A percentile compares a stretch with the other conserved stretches of the same genome.
Conservation (phyloP, 179 eudicot species). For the Beta corolliflora region DNA sequence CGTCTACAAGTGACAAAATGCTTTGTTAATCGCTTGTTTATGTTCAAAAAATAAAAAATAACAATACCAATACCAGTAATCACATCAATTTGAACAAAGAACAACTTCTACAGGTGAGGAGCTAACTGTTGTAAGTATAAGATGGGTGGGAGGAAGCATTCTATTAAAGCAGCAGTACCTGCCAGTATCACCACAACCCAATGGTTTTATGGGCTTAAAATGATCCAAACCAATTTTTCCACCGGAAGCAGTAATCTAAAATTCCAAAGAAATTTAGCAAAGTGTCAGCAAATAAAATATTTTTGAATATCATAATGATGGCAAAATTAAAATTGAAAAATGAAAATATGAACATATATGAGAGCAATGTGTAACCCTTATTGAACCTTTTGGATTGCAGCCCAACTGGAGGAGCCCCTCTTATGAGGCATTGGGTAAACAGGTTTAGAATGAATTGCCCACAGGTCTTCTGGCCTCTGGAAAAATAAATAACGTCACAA, state of each 20-base stretch:
- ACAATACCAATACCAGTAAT: not conserved
- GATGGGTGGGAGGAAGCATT: not conserved
- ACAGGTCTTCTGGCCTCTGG: conserved; percentile 59
- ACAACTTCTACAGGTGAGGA: not conserved
- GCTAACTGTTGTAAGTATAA: not conserved
- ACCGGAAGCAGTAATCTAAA: conserved; percentile 43
- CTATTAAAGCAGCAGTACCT: conserved; percentile 30
- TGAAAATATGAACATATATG: not conserved
- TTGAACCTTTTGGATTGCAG: conserved; percentile 53
- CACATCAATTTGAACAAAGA: conserved; percentile 2
- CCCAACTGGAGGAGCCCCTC: conserved; percentile 44
- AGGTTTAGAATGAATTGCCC: conserved; percentile 53
- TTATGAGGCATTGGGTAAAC: conserved; percentile 54
- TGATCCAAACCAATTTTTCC: conserved; percentile 43
- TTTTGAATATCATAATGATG: not conserved
- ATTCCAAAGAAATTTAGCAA: conserved; percentile 2
- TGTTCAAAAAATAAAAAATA: not conserved
- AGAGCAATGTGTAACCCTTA: not conserved
- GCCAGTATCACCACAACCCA: conserved; percentile 62
- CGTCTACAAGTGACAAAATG: not conserved
- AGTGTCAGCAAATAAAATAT: conserved; percentile 6
- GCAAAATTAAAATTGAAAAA: not conserved
- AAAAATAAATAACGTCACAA: conserved; percentile 21
- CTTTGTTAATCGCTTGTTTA: not conserved
- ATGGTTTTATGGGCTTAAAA: conserved; percentile 54